Percentiles rank a stretch among this genome's conserved stretches.
These are phyloP conservation scores for Exophiala bonariae DNA, from an alignment of 2,329 filamentous ascomycete species.

Conservation along the genomic window DNA sequence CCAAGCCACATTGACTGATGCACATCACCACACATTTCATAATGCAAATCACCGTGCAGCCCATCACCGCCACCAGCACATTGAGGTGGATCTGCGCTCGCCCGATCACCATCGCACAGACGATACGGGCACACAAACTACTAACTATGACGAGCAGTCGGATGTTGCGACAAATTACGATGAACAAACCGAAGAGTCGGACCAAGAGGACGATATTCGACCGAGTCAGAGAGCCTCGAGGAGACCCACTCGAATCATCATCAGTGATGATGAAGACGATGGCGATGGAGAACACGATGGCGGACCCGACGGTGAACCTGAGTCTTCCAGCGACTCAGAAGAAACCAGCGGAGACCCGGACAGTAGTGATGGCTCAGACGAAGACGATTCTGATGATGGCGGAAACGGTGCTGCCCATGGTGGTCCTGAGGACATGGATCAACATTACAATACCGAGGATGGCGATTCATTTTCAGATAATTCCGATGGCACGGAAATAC, in stretches of 20 bases:
- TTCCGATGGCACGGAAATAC: conserved; percentile 23
- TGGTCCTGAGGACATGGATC: conserved; percentile 4
- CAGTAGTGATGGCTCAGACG: not conserved
- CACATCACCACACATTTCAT: conserved; percentile 10
- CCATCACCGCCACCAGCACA: not conserved
- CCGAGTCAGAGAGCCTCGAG: not conserved
- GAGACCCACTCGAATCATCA: conserved; percentile 7
- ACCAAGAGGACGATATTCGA: not conserved
- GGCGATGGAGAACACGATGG: conserved; percentile 13
- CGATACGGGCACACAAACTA: not conserved
- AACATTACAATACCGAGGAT: conserved; percentile 3
- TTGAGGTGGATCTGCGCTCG: no score
- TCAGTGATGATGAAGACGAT: conserved; percentile 25
- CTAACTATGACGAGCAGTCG: conserved; percentile 1
- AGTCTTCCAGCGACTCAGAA: conserved; percentile 1
- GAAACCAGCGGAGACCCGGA: not conserved
- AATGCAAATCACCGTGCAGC: not conserved
- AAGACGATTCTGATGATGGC: conserved; percentile 2
- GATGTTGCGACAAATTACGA: conserved; percentile 17
- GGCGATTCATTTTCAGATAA: conserved; percentile 8
- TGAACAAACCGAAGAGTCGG: conserved; percentile 14
- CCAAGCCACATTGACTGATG: conserved; percentile 13
- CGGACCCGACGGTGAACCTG: not conserved
- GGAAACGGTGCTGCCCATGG: conserved; percentile 8
- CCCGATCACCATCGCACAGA: not conserved